A percentile compares a stretch with the other conserved stretches of the same genome.
These are phyloP conservation scores for Tetrapisispora phaffii DNA, from an alignment of 805 yeast species.

Conservation along the genomic window DNA sequence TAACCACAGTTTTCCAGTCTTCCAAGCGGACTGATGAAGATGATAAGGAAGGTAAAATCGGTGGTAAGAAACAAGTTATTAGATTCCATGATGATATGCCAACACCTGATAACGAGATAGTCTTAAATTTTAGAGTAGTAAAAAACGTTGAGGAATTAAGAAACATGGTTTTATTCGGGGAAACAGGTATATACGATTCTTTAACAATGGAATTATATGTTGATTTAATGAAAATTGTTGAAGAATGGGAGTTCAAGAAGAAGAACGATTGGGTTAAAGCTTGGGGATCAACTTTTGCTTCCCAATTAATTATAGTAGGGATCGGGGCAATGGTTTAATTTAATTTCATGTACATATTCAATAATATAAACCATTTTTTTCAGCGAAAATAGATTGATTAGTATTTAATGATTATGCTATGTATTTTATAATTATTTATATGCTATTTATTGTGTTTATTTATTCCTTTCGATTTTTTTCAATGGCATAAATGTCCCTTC, in stretches of 20 bases:
- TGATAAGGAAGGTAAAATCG: slow-evolving; percentile 8
- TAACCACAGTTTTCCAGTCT: slow-evolving; percentile 19
- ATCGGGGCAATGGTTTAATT: slow-evolving; percentile 43
- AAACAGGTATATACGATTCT: slow-evolving; percentile 41
- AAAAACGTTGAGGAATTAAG: slow-evolving; percentile 38
- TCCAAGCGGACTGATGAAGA: slow-evolving; percentile 15
- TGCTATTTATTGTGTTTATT: neutral
- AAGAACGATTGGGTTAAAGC: slow-evolving; percentile 37
- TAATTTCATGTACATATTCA: slow-evolving; percentile 1
- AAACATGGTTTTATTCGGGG: slow-evolving; percentile 26
- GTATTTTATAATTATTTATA: neutral
- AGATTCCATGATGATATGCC: slow-evolving; percentile 27
- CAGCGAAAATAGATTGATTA: neutral
- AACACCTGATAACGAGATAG: slow-evolving; percentile 18
- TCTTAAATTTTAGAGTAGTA: slow-evolving; percentile 35
- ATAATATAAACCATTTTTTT: neutral
- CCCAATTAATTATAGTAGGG: slow-evolving; percentile 48
- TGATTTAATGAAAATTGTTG: slow-evolving; percentile 44
- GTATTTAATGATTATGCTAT: too few relatives aligned
- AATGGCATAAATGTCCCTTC: slow-evolving; percentile 32
- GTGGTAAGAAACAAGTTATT: slow-evolving; percentile 22
- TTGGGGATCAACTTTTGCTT: slow-evolving; percentile 53
- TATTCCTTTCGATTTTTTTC: slow-evolving; percentile 13
- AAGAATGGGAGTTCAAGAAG: slow-evolving; percentile 40
- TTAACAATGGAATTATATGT: slow-evolving; percentile 49